Evolutionary conservation across 345 rosid genomes (phyloP).

Genomic region (Camelina neglecta): DNA sequence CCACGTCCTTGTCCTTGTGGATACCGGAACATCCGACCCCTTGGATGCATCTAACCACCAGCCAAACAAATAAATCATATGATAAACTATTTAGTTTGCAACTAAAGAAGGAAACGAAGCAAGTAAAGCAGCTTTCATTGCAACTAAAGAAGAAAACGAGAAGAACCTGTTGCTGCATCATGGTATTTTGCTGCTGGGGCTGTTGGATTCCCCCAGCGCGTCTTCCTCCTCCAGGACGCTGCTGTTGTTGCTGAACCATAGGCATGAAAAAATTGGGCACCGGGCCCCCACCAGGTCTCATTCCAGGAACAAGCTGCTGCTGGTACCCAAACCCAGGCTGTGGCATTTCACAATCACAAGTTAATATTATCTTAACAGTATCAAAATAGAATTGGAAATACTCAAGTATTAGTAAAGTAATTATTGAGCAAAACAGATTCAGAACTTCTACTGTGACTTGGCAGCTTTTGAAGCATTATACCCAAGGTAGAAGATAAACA

Average conservation of each 20-base stretch:
- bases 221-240: constrained; percentile 79
- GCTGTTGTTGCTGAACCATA: constrained; percentile 92
- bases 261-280: constrained; percentile 83
- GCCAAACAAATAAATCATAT: constrained; percentile 18
- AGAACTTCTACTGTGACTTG: background rate
- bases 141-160: background rate
- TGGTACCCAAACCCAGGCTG: constrained; percentile 96
- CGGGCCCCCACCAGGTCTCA: constrained; percentile 84
- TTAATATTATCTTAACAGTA: background rate
- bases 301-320: constrained; percentile 94
- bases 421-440: background rate
- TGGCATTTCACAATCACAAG: constrained; percentile 9
- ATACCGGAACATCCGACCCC: constrained; percentile 71
- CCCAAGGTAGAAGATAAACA: background rate
- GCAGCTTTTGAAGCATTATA: constrained; percentile 1
- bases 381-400: background rate
- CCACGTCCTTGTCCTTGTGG: constrained; percentile 68
- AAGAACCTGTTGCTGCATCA: constrained; percentile 78
- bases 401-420: background rate
- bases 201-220: constrained; percentile 76
- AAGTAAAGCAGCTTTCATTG: background rate
- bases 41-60: constrained; percentile 73
- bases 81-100: background rate
- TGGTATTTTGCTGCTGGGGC: constrained; percentile 71
- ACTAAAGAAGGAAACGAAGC: constrained; percentile 10